phyloP scores from a whole-genome alignment of 805 yeast genomes.

The Cyberlindnera veronae region DNA sequence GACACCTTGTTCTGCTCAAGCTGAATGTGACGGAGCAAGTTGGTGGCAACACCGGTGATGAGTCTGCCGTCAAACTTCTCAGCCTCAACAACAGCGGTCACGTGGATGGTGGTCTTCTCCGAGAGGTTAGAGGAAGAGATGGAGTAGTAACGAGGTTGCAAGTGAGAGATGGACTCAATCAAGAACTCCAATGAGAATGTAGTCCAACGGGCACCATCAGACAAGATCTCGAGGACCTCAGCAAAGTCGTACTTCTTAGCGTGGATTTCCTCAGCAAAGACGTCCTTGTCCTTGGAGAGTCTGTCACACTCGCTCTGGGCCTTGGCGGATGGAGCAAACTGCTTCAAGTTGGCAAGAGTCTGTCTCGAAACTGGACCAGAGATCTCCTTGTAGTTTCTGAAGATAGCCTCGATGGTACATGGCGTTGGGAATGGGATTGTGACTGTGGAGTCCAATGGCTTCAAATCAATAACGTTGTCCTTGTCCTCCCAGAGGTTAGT shows the following conservation, averaged over 20 bases:
- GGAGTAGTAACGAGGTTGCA: conserved; percentile 95
- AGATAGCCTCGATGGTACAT: conserved; percentile 82
- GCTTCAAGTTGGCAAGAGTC: conserved; percentile 64
- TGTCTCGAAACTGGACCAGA: conserved; percentile 94
- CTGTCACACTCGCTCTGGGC: conserved; percentile 36
- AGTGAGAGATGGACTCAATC: conserved; percentile 72
- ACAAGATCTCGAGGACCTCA: conserved; percentile 61
- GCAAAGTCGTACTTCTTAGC: conserved; percentile 65
- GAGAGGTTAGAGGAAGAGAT: conserved; percentile 84
- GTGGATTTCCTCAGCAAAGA: conserved; percentile 65
- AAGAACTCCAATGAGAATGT: conserved; percentile 84
- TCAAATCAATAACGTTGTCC: conserved; percentile 57
- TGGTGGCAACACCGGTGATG: conserved; percentile 81
- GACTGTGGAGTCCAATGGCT: conserved; percentile 67
- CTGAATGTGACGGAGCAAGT: conserved; percentile 73
- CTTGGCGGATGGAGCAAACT: conserved; percentile 73
- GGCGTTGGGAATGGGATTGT: conserved; percentile 69
- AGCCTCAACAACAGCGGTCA: conserved; percentile 89
- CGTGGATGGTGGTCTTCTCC: conserved; percentile 70
- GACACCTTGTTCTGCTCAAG: conserved; percentile 48
- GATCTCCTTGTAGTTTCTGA: conserved; percentile 85
- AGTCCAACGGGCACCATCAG: conserved; percentile 69
- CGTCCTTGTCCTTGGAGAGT: conserved; percentile 64
- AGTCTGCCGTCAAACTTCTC: conserved; percentile 27
- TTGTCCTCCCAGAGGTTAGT: conserved; percentile 55